Conservation (phyloP, 2,329 filamentous ascomycete genomes). For the Alternaria sp. region DNA sequence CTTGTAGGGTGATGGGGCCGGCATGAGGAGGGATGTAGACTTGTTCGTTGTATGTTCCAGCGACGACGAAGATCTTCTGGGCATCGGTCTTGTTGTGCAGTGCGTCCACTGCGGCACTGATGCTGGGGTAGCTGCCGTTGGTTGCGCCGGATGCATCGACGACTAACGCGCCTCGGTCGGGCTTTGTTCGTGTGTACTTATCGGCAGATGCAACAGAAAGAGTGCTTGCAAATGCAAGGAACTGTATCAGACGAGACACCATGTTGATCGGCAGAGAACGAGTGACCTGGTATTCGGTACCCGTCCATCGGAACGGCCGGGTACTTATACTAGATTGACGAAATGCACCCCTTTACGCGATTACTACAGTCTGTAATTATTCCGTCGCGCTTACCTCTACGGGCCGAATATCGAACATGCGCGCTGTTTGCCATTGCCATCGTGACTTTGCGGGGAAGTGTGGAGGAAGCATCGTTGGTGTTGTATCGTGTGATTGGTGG, state of each 20-base stretch:
- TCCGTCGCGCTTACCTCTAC: not conserved
- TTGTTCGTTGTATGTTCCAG: slow-evolving; percentile 65
- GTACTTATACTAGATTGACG: slow-evolving; percentile 2
- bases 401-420: not conserved
- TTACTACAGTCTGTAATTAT: slow-evolving; percentile 3
- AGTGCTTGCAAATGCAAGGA: not conserved
- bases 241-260: not conserved
- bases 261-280: not conserved
- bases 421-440: not conserved
- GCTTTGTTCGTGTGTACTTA: slow-evolving; percentile 18
- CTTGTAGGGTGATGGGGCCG: slow-evolving; percentile 61
- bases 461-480: not conserved
- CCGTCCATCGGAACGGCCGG: not conserved
- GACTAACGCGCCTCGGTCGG: slow-evolving; percentile 20
- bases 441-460: slow-evolving; percentile 9
- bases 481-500: slow-evolving; percentile 14
- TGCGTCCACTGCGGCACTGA: slow-evolving; percentile 22
- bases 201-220: not conserved
- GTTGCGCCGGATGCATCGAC: slow-evolving; percentile 24
- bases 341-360: not conserved
- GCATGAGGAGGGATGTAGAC: slow-evolving; percentile 57
- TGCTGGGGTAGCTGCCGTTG: slow-evolving; percentile 18
- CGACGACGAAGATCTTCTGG: slow-evolving; percentile 62
- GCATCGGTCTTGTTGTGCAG: slow-evolving; percentile 16
- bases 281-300: not conserved